Percentiles rank a stretch among this genome's conserved stretches.
Conservation (phyloP, 192 early-diverging fungal genomes). For the Piromyces sp. region DNA sequence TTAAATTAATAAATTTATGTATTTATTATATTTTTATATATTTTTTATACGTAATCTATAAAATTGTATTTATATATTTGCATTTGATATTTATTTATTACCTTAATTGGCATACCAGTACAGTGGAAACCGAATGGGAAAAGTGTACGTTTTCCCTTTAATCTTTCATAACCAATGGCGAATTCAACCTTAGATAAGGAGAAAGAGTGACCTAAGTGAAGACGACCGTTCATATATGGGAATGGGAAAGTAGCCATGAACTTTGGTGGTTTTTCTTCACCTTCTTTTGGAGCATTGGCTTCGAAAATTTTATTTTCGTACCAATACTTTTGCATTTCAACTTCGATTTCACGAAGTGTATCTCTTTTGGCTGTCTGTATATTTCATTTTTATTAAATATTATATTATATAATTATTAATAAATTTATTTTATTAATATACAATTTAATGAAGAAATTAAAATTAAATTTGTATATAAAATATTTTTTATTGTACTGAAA, state of each 20-base stretch:
- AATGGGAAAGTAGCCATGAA: conserved; percentile 89
- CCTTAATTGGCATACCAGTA: conserved; percentile 99
- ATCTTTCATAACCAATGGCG: conserved; percentile 77
- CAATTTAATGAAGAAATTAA: too few species aligned
- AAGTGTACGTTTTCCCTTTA: conserved; percentile 78
- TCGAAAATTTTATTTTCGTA: conserved; percentile 60
- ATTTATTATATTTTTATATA: background rate
- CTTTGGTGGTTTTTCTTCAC: conserved; percentile 54
- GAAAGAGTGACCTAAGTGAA: conserved; percentile 95
- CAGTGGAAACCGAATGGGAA: conserved; percentile 97
- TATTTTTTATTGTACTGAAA: too few species aligned
- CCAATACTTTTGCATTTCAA: conserved; percentile 61
- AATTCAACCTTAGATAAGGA: conserved; percentile 91
- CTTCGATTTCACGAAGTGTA: conserved; percentile 55
- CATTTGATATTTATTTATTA: too few species aligned
- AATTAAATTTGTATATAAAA: too few species aligned
- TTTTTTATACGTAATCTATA: too few species aligned
- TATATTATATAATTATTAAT: too few species aligned
- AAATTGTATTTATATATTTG: too few species aligned
- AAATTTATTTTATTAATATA: too few species aligned
- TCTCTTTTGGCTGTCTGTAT: conserved; percentile 65
- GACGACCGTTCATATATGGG: conserved; percentile 84
- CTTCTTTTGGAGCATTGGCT: conserved; percentile 56
- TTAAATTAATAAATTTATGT: background rate
- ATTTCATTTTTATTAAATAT: too few species aligned